Evolutionary conservation across 805 yeast genomes (phyloP), one percentile per base, ranked within the genome.

Genomic region (Danielia oregonensis): DNA sequence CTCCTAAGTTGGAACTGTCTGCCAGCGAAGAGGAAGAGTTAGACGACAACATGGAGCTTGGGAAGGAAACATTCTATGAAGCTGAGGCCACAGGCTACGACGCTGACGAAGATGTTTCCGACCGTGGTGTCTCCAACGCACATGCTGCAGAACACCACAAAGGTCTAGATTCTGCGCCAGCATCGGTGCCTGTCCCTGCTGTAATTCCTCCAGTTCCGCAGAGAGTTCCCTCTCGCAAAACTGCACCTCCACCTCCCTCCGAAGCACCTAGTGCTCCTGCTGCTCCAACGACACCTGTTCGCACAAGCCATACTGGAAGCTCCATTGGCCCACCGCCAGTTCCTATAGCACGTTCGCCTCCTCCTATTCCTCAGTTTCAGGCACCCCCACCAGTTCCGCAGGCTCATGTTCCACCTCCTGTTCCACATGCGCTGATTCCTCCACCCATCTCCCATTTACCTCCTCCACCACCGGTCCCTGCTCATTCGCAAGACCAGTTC

Each of bases 61-160:
- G 17, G 23, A 14, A 23, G 8, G 15, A 30, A 8, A 6, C 9
- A 14, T 1, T 13, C 17, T 13, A 24, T 9, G 62, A 52, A 2
- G 37, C 48, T 4, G 59, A 54, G 30, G 64, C 63, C 7, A 74
- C 86, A 1, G 87, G 87, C 0, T 80, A 80, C 48, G 86, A 82
- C 36, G 86, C 86, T 0, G 88, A 82, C 50, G 84, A 76, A 30
- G 72, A 67, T 33, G 43, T 58, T 9, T 63, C 68, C 11, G 70
- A 61, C 39, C 51, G 49, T 13, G 46, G 48, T 5, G 27, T 36
- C 22, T 18, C 31, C 12, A 17, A 6, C 5, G 9, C 5, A 32
- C 13, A 5, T 5, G 10, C 29, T 6, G 33, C 29, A 17, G 26
- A 14, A 7, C 6, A 7, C 30, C 22, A 28, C 13, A 11, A n/a